Evolutionary conservation across 2,329 filamentous ascomycete genomes (phyloP).

Genomic region (Aspergillus oerlinghausenensis): DNA sequence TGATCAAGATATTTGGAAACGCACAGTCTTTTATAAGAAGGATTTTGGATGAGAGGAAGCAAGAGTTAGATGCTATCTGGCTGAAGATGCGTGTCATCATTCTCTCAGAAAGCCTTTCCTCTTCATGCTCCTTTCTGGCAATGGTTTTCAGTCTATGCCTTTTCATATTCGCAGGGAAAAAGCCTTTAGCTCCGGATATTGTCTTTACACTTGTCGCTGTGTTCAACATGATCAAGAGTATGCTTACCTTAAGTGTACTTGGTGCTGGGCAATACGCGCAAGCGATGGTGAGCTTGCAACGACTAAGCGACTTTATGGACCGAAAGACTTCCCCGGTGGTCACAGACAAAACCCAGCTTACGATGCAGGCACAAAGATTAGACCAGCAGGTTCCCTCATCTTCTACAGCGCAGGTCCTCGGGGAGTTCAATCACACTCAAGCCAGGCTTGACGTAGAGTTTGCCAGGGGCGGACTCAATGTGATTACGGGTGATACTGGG

Average conservation of each 20-base stretch:
- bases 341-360: neutral
- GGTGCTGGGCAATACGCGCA: slow-evolving; percentile 12
- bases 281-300: slow-evolving; percentile 8
- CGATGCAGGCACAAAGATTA: neutral
- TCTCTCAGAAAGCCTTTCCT: slow-evolving; percentile 7
- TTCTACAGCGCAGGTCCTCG: neutral
- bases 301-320: slow-evolving; percentile 7
- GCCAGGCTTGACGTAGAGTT: neutral
- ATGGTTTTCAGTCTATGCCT: slow-evolving; percentile 5
- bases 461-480: slow-evolving; percentile 2
- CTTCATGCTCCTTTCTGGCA: slow-evolving; percentile 5
- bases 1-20: slow-evolving; percentile 10
- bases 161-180: slow-evolving; percentile 2
- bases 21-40: slow-evolving; percentile 6
- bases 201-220: slow-evolving; percentile 10
- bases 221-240: slow-evolving; percentile 11
- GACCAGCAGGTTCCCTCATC: neutral
- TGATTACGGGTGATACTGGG: slow-evolving; percentile 6
- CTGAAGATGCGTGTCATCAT: slow-evolving; percentile 10
- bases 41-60: slow-evolving; percentile 5
- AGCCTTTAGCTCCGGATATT: slow-evolving; percentile 4
- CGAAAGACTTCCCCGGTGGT: neutral
- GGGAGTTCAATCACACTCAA: neutral
- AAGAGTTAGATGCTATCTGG: slow-evolving; percentile 10
- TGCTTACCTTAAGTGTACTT: slow-evolving; percentile 9